phyloP scores from a whole-genome alignment of 1,284 basidiomycete species.

The Peniophora sp. region DNA sequence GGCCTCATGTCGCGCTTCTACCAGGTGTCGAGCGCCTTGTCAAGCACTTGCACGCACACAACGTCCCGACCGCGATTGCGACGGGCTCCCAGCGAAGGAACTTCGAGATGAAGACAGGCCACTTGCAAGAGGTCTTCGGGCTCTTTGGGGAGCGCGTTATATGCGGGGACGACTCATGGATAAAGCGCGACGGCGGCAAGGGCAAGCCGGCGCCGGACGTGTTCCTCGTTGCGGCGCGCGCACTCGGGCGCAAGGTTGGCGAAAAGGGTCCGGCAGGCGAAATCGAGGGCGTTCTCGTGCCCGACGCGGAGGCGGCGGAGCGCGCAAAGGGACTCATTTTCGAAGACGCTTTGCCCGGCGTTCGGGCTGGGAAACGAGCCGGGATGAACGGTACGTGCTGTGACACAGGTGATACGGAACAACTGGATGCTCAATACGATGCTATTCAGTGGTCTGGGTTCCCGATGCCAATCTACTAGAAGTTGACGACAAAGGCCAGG shows the following conservation, averaged over 20 bases:
- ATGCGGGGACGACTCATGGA: constrained; percentile 56
- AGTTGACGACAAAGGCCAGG: constrained; percentile 31
- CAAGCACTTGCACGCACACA: constrained; percentile 53
- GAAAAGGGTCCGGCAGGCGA: constrained; percentile 22
- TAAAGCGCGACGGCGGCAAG: constrained; percentile 17
- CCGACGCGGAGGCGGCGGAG: constrained; percentile 34
- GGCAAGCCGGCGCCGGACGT: constrained; percentile 74
- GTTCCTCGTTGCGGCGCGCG: constrained; percentile 59
- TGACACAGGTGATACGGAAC: not conserved
- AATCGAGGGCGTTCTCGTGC: constrained; percentile 19
- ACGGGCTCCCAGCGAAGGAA: constrained; percentile 63
- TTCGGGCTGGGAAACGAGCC: constrained; percentile 69
- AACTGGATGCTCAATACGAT: not conserved
- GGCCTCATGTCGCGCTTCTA: constrained; percentile 59
- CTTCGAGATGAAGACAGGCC: constrained; percentile 54
- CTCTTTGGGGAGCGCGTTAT: constrained; percentile 56
- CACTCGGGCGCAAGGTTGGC: constrained; percentile 50
- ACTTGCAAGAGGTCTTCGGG: constrained; percentile 48
- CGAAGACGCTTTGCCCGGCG: constrained; percentile 66
- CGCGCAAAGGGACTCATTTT: constrained; percentile 62
- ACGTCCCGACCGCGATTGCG: constrained; percentile 68
- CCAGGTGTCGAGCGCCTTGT: constrained; percentile 64
- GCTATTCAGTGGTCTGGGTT: constrained; percentile 60
- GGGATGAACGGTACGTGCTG: constrained; percentile 66
- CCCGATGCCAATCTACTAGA: constrained; percentile 61